Evolutionary conservation across 306 rosid species (phyloP), one percentile per base, ranked within the genome.

Genomic region (Hippophae rhamnoides): DNA sequence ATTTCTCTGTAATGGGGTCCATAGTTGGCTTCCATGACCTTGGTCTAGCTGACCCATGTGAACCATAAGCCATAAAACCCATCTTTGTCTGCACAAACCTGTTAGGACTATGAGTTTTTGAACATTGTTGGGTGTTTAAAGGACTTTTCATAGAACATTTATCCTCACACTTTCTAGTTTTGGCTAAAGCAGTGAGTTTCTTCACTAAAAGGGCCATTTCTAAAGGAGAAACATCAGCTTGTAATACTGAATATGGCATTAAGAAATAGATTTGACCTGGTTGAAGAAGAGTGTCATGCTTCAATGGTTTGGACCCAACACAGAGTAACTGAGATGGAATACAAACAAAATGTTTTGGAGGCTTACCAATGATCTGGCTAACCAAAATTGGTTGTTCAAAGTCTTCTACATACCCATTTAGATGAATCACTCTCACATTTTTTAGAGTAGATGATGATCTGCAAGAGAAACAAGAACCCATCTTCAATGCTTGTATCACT

Each of bases 1-100:
- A 64, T 50, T 45, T 84, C 71, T 85, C 96, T 27, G 62, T 68
- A 23, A 88, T 88, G 10, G 84, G 47, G 40, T 88, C 89, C 75
- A 88, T 74, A n/a, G 70, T 68, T 0, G 96, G 94, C 69, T 69
- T 85, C 96, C 96, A 88, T 9, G 86, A 54, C 61, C 78, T 64
- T 3, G 52, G 64, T 69, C 80, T 63, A 38, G 56, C 50, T 41
- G 82, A 70, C 38, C 78, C 71, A 54, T 50, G 48, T 41, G 69
- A 77, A 7, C 66, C 74, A 50, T 57, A 64, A 6, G 55, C 55
- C 56, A 45, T 9, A 57, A 45, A 1, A 9, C 44, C 14, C 40
- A 43, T 50, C 56, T 74, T 80, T 41, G 62, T 74, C 73, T 54
- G 75, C 9, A 57, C 65, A 64, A 69, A 59, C 72, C 81, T 67